A percentile compares a stretch with the other conserved stretches of the same genome.
These are phyloP conservation scores for Suillus lakei DNA, from an alignment of 768 basidiomycete genomes.

Conservation along the genomic window DNA sequence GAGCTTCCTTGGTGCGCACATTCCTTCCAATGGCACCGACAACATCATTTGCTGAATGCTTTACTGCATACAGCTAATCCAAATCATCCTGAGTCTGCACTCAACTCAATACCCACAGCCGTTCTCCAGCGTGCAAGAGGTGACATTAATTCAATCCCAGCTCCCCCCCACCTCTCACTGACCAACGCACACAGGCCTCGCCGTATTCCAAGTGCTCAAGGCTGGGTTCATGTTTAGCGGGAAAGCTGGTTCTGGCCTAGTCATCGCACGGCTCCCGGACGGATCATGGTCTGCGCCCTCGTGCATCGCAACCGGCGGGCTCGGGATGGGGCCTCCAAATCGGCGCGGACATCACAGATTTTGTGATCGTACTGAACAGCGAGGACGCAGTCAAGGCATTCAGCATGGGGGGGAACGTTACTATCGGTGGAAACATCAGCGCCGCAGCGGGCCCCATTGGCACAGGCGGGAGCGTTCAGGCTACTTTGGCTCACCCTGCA, in stretches of 20 bases:
- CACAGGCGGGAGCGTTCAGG: constrained; percentile 89
- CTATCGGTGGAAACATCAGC: constrained; percentile 88
- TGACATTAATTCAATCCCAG: constrained; percentile 32
- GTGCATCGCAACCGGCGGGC: constrained; percentile 94
- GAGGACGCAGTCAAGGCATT: constrained; percentile 97
- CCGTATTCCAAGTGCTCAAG: constrained; percentile 92
- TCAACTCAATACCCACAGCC: constrained; percentile 93
- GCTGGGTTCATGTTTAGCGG: constrained; percentile 96
- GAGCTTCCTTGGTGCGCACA: constrained; percentile 79
- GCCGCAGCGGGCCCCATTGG: constrained; percentile 93
- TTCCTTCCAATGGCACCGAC: not conserved
- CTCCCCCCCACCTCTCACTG: constrained; percentile 5
- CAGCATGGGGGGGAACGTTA: constrained; percentile 94
- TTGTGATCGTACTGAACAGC: constrained; percentile 95
- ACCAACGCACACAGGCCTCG: constrained; percentile 65
- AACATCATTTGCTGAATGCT: constrained; percentile 9
- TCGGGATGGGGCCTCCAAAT: constrained; percentile 96
- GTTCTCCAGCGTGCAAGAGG: constrained; percentile 91
- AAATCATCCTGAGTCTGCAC: constrained; percentile 82
- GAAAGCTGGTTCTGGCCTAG: constrained; percentile 91
- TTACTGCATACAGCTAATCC: constrained; percentile 71
- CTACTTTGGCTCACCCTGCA: constrained; percentile 87
- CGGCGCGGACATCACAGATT: constrained; percentile 93
- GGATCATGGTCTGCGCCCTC: constrained; percentile 98
- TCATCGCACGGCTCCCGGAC: constrained; percentile 91